phyloP scores from a whole-genome alignment of 805 yeast species.

The Lachancea quebecensis region DNA sequence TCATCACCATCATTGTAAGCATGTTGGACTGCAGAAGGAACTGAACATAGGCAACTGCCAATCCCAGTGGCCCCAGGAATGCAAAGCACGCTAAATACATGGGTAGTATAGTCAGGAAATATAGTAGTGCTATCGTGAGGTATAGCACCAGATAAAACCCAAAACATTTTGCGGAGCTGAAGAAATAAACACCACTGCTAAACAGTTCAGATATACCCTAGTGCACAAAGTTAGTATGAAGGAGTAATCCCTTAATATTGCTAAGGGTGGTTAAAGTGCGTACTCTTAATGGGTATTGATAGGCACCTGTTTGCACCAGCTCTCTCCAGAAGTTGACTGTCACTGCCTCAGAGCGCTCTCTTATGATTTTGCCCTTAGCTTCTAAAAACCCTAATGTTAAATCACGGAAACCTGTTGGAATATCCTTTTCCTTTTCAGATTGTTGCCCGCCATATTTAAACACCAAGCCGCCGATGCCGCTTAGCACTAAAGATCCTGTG shows the following conservation, averaged over 20 bases:
- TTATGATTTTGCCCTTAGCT: slow-evolving; percentile 10
- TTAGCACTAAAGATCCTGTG: slow-evolving; percentile 23
- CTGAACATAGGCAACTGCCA: slow-evolving; percentile 24
- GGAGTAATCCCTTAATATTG: neutral
- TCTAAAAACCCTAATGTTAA: slow-evolving; percentile 13
- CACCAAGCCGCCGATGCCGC: slow-evolving; percentile 26
- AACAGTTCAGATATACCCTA: slow-evolving; percentile 18
- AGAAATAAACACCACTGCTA: slow-evolving; percentile 12
- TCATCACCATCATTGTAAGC: slow-evolving; percentile 28
- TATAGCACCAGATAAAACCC: slow-evolving; percentile 17
- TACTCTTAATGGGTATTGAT: slow-evolving; percentile 11
- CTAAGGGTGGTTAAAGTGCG: neutral
- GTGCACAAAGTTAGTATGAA: slow-evolving; percentile 1
- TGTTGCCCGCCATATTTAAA: slow-evolving; percentile 25
- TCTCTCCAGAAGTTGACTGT: slow-evolving; percentile 20
- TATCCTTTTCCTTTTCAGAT: slow-evolving; percentile 16
- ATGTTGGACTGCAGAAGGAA: slow-evolving; percentile 27
- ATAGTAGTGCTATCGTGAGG: slow-evolving; percentile 17
- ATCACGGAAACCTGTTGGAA: slow-evolving; percentile 9
- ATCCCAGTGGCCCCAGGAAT: slow-evolving; percentile 27
- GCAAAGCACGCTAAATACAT: slow-evolving; percentile 24
- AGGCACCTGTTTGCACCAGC: slow-evolving; percentile 18
- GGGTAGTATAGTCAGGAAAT: slow-evolving; percentile 28
- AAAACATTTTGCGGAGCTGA: slow-evolving; percentile 9
- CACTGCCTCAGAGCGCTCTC: slow-evolving; percentile 9